Conservation (phyloP, 164 flowering plant genomes). For the Nymphaea colorata region DNA sequence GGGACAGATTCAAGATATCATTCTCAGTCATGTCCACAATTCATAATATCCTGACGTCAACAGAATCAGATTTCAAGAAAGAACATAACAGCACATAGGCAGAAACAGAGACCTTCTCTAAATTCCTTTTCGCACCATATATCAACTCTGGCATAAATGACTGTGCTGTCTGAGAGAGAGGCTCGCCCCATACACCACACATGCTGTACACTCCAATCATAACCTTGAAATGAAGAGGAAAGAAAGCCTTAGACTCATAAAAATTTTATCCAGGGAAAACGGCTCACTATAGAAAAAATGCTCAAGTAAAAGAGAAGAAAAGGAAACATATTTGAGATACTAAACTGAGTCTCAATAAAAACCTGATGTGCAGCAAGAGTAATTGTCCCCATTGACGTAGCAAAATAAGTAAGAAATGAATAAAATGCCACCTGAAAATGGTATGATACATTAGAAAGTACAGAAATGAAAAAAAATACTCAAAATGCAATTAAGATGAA, state of each 20-base stretch:
- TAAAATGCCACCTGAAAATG: conserved; percentile 64
- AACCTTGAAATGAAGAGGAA: conserved; percentile 31
- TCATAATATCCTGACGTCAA: no score
- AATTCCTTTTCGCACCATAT: conserved; percentile 54
- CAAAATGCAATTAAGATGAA: not conserved
- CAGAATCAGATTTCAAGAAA: no score
- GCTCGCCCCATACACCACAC: conserved; percentile 92
- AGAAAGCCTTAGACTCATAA: not conserved
- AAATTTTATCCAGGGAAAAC: no score
- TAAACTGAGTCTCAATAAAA: not conserved
- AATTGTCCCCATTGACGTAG: conserved; percentile 74
- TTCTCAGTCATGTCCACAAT: no score
- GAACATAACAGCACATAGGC: no score
- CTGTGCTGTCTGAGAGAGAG: conserved; percentile 97
- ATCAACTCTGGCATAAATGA: conserved; percentile 96
- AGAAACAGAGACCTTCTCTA: conserved; percentile 47
- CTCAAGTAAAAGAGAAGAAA: no score
- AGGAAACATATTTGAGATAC: not conserved
- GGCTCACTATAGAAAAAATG: no score
- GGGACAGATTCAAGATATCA: no score
- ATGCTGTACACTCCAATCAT: conserved; percentile 63
- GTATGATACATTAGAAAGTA: not conserved
- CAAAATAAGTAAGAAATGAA: conserved; percentile 57
- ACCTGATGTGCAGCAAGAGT: conserved; percentile 80
- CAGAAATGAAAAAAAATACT: not conserved